phyloP scores from a whole-genome alignment of 768 basidiomycete genomes.

The Amyloporia xantha region DNA sequence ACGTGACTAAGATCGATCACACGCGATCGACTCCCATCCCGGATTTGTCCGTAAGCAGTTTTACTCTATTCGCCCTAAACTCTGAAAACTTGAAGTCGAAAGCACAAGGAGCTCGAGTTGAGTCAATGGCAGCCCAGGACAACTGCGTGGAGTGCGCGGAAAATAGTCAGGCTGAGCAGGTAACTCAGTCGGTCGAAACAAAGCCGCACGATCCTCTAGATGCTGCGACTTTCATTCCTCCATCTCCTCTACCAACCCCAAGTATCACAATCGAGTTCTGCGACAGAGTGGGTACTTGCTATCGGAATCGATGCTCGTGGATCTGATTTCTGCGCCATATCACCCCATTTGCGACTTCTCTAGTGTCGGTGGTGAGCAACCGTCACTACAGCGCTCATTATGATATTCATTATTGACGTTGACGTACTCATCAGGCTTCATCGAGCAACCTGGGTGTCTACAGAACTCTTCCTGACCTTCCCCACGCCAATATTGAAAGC shows the following conservation, averaged over 20 bases:
- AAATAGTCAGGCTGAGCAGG: neutral
- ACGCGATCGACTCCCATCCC: neutral
- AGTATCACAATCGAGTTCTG: slow-evolving; percentile 88
- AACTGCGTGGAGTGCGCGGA: slow-evolving; percentile 17
- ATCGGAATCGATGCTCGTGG: neutral
- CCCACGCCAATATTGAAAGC: slow-evolving; percentile 65
- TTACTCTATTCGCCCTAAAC: neutral
- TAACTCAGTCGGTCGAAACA: neutral
- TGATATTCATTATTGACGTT: too few species aligned
- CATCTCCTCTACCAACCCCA: slow-evolving; percentile 39
- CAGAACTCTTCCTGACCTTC: slow-evolving; percentile 88
- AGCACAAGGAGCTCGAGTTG: neutral
- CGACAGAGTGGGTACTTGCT: slow-evolving; percentile 59
- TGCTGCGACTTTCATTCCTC: slow-evolving; percentile 50
- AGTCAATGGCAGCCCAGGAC: slow-evolving; percentile 22
- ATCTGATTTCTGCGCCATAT: slow-evolving; percentile 1
- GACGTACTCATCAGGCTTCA: slow-evolving; percentile 58
- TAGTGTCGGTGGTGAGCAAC: slow-evolving; percentile 77
- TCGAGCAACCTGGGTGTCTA: slow-evolving; percentile 89
- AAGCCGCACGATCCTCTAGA: slow-evolving; percentile 28
- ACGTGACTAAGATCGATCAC: slow-evolving; percentile 10
- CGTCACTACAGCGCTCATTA: too few species aligned
- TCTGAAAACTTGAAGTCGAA: neutral
- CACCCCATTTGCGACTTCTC: neutral
- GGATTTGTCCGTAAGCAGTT: too few species aligned